Evolutionary conservation across 2,329 filamentous ascomycete species (phyloP).

Genomic region (Thermoascus crustaceus): DNA sequence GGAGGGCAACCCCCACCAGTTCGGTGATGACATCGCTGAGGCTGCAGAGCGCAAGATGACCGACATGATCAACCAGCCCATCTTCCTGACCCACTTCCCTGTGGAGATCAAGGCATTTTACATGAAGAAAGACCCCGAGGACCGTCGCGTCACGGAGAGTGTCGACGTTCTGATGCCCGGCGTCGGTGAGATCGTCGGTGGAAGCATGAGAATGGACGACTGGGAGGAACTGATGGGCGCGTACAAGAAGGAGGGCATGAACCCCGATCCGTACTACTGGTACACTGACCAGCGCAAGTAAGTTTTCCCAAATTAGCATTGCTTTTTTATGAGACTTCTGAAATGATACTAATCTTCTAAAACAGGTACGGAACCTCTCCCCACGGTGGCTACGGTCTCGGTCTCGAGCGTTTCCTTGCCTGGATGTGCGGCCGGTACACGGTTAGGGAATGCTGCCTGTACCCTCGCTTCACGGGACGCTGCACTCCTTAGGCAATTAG

Average conservation of each 20-base stretch:
- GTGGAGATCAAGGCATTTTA: slow-evolving; percentile 98
- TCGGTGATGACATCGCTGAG: slow-evolving; percentile 97
- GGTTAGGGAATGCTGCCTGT: slow-evolving; percentile 50
- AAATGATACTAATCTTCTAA: too few species aligned
- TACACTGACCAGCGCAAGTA: slow-evolving; percentile 96
- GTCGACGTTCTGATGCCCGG: slow-evolving; percentile 86
- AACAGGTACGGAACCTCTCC: slow-evolving; percentile 87
- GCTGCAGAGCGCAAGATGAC: slow-evolving; percentile 96
- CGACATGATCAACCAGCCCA: slow-evolving; percentile 88
- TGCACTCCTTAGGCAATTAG: slow-evolving; percentile 36
- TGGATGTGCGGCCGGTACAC: slow-evolving; percentile 61
- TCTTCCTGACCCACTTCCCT: slow-evolving; percentile 96
- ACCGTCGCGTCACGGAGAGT: slow-evolving; percentile 80
- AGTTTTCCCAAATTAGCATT: too few species aligned
- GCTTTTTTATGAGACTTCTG: too few species aligned
- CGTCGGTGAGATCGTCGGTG: slow-evolving; percentile 94
- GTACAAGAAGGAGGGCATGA: slow-evolving; percentile 79
- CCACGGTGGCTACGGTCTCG: slow-evolving; percentile 88
- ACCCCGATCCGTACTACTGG: slow-evolving; percentile 87
- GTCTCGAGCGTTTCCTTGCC: slow-evolving; percentile 71
- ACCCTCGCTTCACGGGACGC: slow-evolving; percentile 43
- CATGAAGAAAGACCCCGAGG: slow-evolving; percentile 81
- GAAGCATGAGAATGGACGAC: slow-evolving; percentile 90
- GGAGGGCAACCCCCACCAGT: slow-evolving; percentile 78
- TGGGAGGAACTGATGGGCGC: slow-evolving; percentile 83